phyloP scores from a whole-genome alignment of 495 filamentous ascomycete genomes.

The Trichoderma erinaceum region DNA sequence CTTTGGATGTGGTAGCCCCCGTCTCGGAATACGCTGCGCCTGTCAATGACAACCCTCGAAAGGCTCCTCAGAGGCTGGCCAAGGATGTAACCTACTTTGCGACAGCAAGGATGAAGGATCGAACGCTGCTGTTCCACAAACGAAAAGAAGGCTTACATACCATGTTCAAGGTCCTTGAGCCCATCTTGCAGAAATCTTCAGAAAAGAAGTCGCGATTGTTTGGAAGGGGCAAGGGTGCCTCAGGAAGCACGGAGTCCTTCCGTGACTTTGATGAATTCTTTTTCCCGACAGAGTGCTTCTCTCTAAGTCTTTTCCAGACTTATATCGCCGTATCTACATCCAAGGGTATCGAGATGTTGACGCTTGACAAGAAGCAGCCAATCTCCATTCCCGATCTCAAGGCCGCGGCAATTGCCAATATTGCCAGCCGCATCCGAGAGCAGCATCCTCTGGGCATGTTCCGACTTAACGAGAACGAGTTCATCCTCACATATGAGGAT shows the following conservation, averaged over 20 bases:
- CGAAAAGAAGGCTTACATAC: conserved; percentile 86
- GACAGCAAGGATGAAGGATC: conserved; percentile 92
- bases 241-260: conserved; percentile 87
- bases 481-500: conserved; percentile 88
- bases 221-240: conserved; percentile 39
- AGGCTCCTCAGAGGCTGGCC: conserved; percentile 86
- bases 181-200: conserved; percentile 80
- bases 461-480: conserved; percentile 85
- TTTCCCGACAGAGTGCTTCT: conserved; percentile 91
- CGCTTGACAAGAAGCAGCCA: conserved; percentile 89
- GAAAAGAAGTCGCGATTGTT: conserved; percentile 70
- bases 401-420: conserved; percentile 66
- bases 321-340: conserved; percentile 86
- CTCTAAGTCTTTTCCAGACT: conserved; percentile 91
- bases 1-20: conserved; percentile 82
- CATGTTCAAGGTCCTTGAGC: conserved; percentile 94
- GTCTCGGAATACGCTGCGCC: conserved; percentile 56
- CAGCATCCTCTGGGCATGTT: conserved; percentile 93
- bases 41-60: conserved; percentile 56
- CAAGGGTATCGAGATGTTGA: conserved; percentile 92
- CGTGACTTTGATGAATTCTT: conserved; percentile 98
- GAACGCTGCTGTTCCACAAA: conserved; percentile 91
- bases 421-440: conserved; percentile 70
- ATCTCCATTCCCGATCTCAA: conserved; percentile 84
- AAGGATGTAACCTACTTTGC: conserved; percentile 95